Evolutionary conservation across 129 eudicot species (phyloP).

Genomic region (Apium graveolens): DNA sequence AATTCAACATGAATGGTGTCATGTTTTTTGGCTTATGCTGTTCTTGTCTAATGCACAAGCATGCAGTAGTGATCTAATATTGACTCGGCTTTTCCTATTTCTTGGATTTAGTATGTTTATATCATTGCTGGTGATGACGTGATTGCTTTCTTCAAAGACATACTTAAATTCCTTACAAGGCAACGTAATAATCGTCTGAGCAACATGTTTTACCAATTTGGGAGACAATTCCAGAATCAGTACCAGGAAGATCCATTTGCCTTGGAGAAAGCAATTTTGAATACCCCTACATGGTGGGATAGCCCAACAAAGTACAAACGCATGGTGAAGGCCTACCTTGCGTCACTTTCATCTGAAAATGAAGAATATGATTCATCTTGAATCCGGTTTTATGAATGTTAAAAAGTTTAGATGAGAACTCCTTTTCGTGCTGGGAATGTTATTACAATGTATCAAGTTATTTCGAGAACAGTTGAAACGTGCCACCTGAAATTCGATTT

Average conservation of each 20-base stretch:
- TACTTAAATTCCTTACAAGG: slow-evolving; percentile 5
- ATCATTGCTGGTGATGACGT: slow-evolving; percentile 5
- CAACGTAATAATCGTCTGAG: neutral
- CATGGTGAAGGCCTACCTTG: neutral
- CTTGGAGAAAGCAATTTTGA: neutral
- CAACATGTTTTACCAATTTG: neutral
- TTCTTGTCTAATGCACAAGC: neutral
- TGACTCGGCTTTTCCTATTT: neutral
- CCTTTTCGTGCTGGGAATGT: neutral
- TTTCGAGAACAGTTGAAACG: neutral
- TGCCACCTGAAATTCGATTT: neutral
- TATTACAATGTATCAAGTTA: neutral
- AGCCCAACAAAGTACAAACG: slow-evolving; percentile 6
- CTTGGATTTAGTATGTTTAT: slow-evolving; percentile 3
- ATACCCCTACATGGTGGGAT: slow-evolving; percentile 10
- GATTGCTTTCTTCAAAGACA: slow-evolving; percentile 1
- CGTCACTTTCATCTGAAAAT: neutral
- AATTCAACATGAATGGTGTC: neutral
- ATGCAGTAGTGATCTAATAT: neutral
- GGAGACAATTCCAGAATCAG: neutral
- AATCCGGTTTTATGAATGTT: neutral
- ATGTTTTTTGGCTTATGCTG: neutral
- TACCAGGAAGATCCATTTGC: slow-evolving; percentile 2
- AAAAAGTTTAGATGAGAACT: neutral
- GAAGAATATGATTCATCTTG: slow-evolving; percentile 4